Conservation (phyloP, 179 eudicot species). For the Beta lomatogona region DNA sequence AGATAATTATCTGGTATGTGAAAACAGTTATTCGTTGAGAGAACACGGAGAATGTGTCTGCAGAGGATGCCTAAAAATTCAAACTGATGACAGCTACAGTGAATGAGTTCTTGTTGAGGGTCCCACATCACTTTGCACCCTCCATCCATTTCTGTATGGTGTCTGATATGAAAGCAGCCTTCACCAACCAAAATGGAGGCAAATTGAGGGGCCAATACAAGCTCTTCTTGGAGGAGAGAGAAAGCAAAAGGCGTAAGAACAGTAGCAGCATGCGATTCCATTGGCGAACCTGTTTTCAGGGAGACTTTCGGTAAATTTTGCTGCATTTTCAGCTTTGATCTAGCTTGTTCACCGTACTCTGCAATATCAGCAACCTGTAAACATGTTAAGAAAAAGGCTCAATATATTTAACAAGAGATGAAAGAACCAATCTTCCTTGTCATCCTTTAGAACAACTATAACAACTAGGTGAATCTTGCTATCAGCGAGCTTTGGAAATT, state of each 20-base stretch:
- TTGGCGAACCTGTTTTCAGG: conserved; percentile 79
- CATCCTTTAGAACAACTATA: not conserved
- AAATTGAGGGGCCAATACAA: conserved; percentile 73
- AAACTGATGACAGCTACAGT: conserved; percentile 72
- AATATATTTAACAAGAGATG: not conserved
- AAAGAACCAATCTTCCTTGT: not conserved
- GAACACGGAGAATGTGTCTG: conserved; percentile 75
- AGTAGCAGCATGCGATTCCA: conserved; percentile 74
- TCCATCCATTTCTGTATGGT: conserved; percentile 63
- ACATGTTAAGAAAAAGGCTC: not conserved
- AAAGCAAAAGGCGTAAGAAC: conserved; percentile 74
- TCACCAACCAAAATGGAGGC: conserved; percentile 62
- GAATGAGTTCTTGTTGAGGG: conserved; percentile 57
- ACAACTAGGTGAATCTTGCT: not conserved
- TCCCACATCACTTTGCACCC: conserved; percentile 68
- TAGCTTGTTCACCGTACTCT: conserved; percentile 55
- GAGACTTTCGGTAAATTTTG: conserved; percentile 43
- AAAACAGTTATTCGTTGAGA: conserved; percentile 74
- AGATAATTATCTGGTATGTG: conserved; percentile 69
- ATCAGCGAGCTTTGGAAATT: not conserved
- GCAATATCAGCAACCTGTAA: conserved; percentile 55
- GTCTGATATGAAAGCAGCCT: conserved; percentile 63
- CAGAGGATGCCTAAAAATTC: conserved; percentile 77
- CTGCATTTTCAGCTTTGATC: conserved; percentile 54
- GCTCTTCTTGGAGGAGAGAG: conserved; percentile 70